A percentile compares a stretch with the other conserved stretches of the same genome.
These are phyloP conservation scores for Monoraphidium neglectum DNA, from an alignment of 139 green algal species.

Conservation along the genomic window DNA sequence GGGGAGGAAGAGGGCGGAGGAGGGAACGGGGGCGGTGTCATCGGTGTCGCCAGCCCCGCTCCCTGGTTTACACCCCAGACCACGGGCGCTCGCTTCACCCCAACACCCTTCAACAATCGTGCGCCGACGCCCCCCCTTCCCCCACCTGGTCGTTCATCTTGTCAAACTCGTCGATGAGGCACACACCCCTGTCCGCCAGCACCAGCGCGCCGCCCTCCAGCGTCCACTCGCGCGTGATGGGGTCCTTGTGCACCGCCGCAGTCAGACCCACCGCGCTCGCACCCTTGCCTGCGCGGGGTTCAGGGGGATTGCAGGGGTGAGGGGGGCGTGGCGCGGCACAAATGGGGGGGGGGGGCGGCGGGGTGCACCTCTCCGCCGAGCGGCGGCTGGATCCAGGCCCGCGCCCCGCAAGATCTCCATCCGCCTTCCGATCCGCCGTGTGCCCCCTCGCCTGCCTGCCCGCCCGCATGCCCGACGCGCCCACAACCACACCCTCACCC, in stretches of 20 bases:
- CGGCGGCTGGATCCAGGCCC: too few relatives aligned
- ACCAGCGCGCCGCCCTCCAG: conserved; percentile 98
- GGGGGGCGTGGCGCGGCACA: neutral
- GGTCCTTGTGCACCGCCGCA: conserved; percentile 93
- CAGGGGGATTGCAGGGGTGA: neutral
- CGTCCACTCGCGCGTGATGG: conserved; percentile 95
- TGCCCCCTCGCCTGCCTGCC: too few relatives aligned
- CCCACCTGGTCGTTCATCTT: conserved; percentile 99
- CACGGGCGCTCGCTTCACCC: too few relatives aligned
- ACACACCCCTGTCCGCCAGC: conserved; percentile 96
- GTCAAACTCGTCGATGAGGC: conserved; percentile 99
- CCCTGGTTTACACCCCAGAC: too few relatives aligned
- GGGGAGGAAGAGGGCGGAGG: neutral
- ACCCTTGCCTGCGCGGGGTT: conserved; percentile 83
- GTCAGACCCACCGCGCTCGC: conserved; percentile 97
- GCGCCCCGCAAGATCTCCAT: too few relatives aligned
- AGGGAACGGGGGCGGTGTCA: too few relatives aligned
- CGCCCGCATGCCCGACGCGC: too few relatives aligned
- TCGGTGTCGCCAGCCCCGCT: too few relatives aligned
- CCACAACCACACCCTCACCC: too few relatives aligned
- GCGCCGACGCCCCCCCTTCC: too few relatives aligned
- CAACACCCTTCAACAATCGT: neutral
- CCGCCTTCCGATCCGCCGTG: too few relatives aligned
- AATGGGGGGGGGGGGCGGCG: neutral
- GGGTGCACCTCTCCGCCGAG: too few relatives aligned